A percentile compares a stretch with the other conserved stretches of the same genome.
Evolutionary conservation across 1,284 basidiomycete species (phyloP).

Genomic region (Ganoderma meredithae): DNA sequence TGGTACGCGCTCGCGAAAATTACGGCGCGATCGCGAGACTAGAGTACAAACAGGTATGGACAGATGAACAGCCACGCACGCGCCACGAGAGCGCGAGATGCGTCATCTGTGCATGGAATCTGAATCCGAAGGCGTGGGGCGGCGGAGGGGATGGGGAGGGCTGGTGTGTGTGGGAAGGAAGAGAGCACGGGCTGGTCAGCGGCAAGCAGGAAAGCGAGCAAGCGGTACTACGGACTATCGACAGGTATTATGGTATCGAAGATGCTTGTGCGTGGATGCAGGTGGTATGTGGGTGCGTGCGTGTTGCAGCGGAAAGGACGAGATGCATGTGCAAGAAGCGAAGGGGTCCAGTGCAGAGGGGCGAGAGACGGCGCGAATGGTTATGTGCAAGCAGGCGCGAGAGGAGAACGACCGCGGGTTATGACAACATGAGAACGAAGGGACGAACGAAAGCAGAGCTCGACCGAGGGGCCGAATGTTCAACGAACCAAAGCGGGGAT

Average conservation of each 20-base stretch:
- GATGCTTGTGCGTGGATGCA: constrained; percentile 14
- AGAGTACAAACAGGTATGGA: constrained; percentile 13
- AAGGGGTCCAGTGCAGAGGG: constrained; percentile 18
- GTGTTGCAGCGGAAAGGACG: background rate
- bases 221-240: constrained; percentile 18
- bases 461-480: background rate
- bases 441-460: constrained; percentile 18
- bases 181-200: background rate
- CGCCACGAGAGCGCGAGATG: constrained; percentile 16
- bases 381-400: constrained; percentile 24
- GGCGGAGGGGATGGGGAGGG: background rate
- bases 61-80: constrained; percentile 21
- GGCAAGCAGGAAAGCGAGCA: constrained; percentile 12
- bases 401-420: constrained; percentile 7
- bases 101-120: constrained; percentile 20
- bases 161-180: constrained; percentile 1
- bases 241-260: constrained; percentile 23
- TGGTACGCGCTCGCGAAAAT: constrained; percentile 24
- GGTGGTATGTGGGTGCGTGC: constrained; percentile 13
- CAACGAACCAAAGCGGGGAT: background rate
- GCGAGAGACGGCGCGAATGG: background rate
- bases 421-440: constrained; percentile 26
- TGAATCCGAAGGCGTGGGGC: constrained; percentile 9
- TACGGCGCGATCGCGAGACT: constrained; percentile 29
- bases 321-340: constrained; percentile 25